Base-by-base conservation (phyloP, 345 rosid genomes). In the Adansonia digitata region DNA sequence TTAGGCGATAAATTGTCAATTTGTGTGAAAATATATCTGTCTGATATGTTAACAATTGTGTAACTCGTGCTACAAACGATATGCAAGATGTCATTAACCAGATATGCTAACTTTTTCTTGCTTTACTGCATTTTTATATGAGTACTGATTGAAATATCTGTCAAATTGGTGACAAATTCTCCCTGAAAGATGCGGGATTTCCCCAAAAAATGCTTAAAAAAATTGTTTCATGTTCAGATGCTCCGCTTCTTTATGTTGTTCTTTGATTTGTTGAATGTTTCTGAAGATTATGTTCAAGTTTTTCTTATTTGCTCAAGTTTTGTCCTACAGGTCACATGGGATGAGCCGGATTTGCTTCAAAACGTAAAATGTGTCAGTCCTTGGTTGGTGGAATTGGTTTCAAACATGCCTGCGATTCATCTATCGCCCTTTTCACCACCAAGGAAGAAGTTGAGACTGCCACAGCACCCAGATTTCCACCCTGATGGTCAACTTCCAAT, bases 331-430 rank as follows among this genome's bases (percentile, higher is more conserved):
- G 92, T 91, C 68, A 77, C 86, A 12, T 91, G 95, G 95, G 95
- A 91, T 27, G 95, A 91, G 79, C 95, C 92, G 0, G 93, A 88
- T 77, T 75, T 88, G 81, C 93, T 88, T 69, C 95, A 88, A 70
- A 89, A 89, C 26, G 93, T 91, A 80, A 88, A 84, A 77, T 80
- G 88, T 2, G 91, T 88, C 2, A 88, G 82, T 77, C 95, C 95
- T 22, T 91, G 95, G 95, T 74, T 87, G 78, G 93, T 87, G 63
- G 95, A 91, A 79, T 71, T 91, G 82, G 91, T 88, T 43, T 86
- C 95, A 5, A 87, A 80, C 77, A 81, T 89, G 86, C 93, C 93
- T 3, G 71, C 95, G 37, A 79, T 87, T 78, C 90, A 84, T 74
- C 78, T 84, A 35, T 80, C 90, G 4, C 91, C 91, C 24, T 89